phyloP scores from a whole-genome alignment of 2,329 filamentous ascomycete species.

The Ascochyta viciae-villosae region DNA sequence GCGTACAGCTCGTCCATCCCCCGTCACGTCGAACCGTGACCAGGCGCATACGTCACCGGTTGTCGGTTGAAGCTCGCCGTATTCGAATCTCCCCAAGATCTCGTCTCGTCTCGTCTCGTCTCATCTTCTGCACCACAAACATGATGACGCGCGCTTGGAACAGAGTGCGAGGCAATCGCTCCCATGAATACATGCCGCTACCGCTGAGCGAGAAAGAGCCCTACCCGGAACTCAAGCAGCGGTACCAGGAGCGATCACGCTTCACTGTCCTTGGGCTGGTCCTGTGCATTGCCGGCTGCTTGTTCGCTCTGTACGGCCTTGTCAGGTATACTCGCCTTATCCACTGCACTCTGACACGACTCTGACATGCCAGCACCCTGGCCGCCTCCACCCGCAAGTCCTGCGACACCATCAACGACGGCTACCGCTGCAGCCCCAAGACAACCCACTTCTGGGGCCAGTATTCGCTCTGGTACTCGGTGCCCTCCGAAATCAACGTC shows the following conservation, averaged over 20 bases:
- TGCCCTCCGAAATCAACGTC: constrained; percentile 69
- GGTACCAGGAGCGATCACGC: constrained; percentile 18
- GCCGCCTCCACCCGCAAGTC: constrained; percentile 27
- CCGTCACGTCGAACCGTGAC: background rate
- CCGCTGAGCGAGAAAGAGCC: constrained; percentile 43
- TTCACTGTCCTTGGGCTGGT: constrained; percentile 21
- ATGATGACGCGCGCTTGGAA: constrained; percentile 41
- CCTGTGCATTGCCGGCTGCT: constrained; percentile 25
- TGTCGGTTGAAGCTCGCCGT: background rate
- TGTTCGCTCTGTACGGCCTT: constrained; percentile 35
- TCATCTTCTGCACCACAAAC: background rate
- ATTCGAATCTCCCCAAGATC: background rate
- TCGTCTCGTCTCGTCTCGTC: background rate
- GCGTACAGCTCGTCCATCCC: background rate
- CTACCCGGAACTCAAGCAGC: constrained; percentile 25
- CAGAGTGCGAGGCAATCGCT: constrained; percentile 33
- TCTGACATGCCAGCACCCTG: constrained; percentile 29
- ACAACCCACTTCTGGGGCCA: constrained; percentile 81
- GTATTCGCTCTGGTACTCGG: constrained; percentile 84
- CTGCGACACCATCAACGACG: constrained; percentile 63
- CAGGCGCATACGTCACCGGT: constrained; percentile 4
- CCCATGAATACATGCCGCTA: constrained; percentile 36
- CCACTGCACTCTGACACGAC: background rate
- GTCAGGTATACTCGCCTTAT: constrained; percentile 27
- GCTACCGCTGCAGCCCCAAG: constrained; percentile 68